Conservation (phyloP, 805 yeast species). For the Helenozyma rhizophorensis region DNA sequence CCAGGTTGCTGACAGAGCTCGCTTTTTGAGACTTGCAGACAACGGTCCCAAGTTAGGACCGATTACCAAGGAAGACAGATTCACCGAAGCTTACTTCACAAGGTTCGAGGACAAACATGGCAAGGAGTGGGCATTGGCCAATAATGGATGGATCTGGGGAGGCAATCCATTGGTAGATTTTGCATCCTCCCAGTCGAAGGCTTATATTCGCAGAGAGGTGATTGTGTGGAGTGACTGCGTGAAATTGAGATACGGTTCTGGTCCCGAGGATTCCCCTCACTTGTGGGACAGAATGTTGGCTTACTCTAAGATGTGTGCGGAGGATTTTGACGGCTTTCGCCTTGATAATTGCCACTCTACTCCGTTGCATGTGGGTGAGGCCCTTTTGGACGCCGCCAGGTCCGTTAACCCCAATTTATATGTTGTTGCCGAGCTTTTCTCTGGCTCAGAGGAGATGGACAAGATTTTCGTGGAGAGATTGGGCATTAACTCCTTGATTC, state of each 20-base stretch:
- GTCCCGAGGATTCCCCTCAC: constrained; percentile 79
- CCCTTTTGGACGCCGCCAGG: constrained; percentile 83
- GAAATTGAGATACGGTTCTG: constrained; percentile 77
- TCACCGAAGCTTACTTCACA: constrained; percentile 87
- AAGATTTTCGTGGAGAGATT: constrained; percentile 84
- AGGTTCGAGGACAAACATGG: constrained; percentile 54
- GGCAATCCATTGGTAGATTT: constrained; percentile 92
- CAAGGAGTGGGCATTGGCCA: constrained; percentile 69
- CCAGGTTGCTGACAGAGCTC: constrained; percentile 73
- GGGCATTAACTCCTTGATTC: constrained; percentile 81
- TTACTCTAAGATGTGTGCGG: constrained; percentile 70
- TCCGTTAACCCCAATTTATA: constrained; percentile 77
- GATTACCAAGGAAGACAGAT: constrained; percentile 47
- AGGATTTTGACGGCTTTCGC: constrained; percentile 78
- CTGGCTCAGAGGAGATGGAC: constrained; percentile 91
- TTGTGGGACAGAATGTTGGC: constrained; percentile 85
- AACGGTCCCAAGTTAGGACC: constrained; percentile 81
- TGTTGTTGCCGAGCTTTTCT: constrained; percentile 90
- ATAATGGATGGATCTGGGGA: constrained; percentile 99
- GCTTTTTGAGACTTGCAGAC: constrained; percentile 68
- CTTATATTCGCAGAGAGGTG: constrained; percentile 86
- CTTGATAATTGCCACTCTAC: constrained; percentile 96
- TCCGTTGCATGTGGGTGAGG: constrained; percentile 91
- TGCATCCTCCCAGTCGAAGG: constrained; percentile 75
- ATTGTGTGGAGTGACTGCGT: constrained; percentile 98